Conservation (phyloP, 352 stramenopile genomes). For the Aphanomyces stellatus region DNA sequence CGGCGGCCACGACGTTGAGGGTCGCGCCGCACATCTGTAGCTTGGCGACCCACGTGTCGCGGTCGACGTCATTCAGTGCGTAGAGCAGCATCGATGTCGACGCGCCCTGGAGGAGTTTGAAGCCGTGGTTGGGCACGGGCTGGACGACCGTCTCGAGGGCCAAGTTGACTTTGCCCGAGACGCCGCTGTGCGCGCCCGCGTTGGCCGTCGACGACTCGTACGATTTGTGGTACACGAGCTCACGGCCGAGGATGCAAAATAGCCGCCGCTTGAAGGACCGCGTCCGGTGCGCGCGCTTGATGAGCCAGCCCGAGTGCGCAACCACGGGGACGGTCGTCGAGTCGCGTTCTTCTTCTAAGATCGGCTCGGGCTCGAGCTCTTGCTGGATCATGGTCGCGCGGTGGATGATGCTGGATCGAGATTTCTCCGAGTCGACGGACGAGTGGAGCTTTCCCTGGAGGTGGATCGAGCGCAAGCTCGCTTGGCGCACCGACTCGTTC, state of each 20-base stretch:
- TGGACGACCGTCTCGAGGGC: conserved; percentile 52
- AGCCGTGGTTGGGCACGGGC: conserved; percentile 62
- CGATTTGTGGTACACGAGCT: conserved; percentile 79
- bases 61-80: conserved; percentile 59
- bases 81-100: conserved; percentile 79
- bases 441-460: conserved; percentile 11
- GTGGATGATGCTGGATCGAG: too few relatives aligned
- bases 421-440: background rate
- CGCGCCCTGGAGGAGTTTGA: conserved; percentile 61
- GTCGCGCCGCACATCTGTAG: conserved; percentile 64
- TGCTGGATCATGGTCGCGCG: conserved; percentile 10
- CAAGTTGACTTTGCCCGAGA: conserved; percentile 67
- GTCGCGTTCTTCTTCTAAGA: conserved; percentile 34
- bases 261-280: conserved; percentile 79
- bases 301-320: conserved; percentile 76
- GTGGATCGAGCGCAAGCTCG: conserved; percentile 9
- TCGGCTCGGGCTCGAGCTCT: conserved; percentile 41
- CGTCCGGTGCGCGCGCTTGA: conserved; percentile 71
- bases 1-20: conserved; percentile 45
- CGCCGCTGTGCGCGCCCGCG: conserved; percentile 35
- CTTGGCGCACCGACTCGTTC: conserved; percentile 10
- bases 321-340: conserved; percentile 62
- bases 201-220: conserved; percentile 47
- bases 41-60: conserved; percentile 77
- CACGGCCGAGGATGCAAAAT: conserved; percentile 79